Evolutionary conservation across 208 protist species (phyloP).

Genomic region (Trypanosomatidae sp.): DNA sequence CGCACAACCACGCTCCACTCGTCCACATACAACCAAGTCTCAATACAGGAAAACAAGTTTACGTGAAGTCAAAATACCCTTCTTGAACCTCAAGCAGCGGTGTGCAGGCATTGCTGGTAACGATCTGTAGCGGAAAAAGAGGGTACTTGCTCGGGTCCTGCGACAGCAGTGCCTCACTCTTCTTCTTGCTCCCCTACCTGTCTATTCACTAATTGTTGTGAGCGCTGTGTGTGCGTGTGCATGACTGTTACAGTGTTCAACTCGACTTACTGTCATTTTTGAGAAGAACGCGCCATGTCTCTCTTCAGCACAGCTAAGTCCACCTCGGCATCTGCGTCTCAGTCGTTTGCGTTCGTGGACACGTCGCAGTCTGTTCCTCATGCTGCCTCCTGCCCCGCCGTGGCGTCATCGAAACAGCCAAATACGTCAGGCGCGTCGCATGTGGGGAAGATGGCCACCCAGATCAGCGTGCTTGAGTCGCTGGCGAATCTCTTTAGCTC

Average conservation of each 20-base stretch:
- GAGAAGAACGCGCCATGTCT: not conserved
- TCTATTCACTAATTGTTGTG: not conserved
- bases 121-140: not conserved
- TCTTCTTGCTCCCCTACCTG: not conserved
- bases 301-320: not conserved
- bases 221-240: too few species aligned
- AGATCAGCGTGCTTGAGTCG: conserved; percentile 4
- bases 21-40: not conserved
- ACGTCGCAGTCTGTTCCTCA: not conserved
- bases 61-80: too few species aligned
- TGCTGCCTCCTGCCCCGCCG: not conserved
- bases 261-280: not conserved
- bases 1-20: not conserved
- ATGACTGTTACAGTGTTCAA: not conserved
- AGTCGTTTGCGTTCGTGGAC: not conserved
- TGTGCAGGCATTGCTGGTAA: not conserved
- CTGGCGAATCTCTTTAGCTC: conserved; percentile 5
- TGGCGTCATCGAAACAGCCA: not conserved
- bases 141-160: not conserved
- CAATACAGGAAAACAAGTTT: not conserved
- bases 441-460: not conserved
- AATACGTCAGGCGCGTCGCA: too few species aligned
- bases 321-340: not conserved
- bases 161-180: not conserved
- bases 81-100: not conserved